These are phyloP conservation scores for Apostasia ramifera DNA, from an alignment of 106 monocot species.

Conservation along the genomic window DNA sequence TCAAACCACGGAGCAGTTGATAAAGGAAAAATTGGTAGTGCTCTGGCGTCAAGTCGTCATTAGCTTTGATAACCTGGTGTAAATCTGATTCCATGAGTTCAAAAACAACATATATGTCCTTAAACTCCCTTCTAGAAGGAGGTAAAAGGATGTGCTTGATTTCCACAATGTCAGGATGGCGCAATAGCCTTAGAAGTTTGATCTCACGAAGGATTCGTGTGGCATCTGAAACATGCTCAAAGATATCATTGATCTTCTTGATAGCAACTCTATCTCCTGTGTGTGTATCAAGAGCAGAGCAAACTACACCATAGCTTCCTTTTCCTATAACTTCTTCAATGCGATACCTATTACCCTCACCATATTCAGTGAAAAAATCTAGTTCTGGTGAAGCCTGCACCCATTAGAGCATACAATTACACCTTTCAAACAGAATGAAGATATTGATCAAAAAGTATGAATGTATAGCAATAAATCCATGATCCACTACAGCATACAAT, in stretches of 20 bases:
- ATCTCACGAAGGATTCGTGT: conserved; percentile 82
- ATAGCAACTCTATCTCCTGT: conserved; percentile 78
- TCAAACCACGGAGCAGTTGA: conserved; percentile 71
- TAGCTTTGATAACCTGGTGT: conserved; percentile 83
- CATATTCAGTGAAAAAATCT: conserved; percentile 78
- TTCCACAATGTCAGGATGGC: conserved; percentile 83
- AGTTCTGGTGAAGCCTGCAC: conserved; percentile 41
- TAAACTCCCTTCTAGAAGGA: conserved; percentile 72
- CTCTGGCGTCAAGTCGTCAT: conserved; percentile 70
- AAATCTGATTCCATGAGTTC: conserved; percentile 43
- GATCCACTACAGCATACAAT: too few relatives aligned
- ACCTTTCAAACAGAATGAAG: too few relatives aligned
- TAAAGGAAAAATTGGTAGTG: conserved; percentile 86
- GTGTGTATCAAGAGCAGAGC: conserved; percentile 63
- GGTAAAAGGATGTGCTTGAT: conserved; percentile 75
- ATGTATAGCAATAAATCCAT: too few relatives aligned
- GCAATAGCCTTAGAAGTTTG: conserved; percentile 68
- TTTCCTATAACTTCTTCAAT: conserved; percentile 88
- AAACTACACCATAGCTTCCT: conserved; percentile 84
- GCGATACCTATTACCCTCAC: conserved; percentile 61
- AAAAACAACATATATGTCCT: conserved; percentile 57
- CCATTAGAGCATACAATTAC: not conserved
- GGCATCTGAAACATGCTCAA: conserved; percentile 82
- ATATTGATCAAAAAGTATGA: too few relatives aligned
- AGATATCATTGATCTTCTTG: conserved; percentile 78